A percentile compares a stretch with the other conserved stretches of the same genome.
phyloP scores from a whole-genome alignment of 2,329 filamentous ascomycete species.

The Ascochyta koolunga region DNA sequence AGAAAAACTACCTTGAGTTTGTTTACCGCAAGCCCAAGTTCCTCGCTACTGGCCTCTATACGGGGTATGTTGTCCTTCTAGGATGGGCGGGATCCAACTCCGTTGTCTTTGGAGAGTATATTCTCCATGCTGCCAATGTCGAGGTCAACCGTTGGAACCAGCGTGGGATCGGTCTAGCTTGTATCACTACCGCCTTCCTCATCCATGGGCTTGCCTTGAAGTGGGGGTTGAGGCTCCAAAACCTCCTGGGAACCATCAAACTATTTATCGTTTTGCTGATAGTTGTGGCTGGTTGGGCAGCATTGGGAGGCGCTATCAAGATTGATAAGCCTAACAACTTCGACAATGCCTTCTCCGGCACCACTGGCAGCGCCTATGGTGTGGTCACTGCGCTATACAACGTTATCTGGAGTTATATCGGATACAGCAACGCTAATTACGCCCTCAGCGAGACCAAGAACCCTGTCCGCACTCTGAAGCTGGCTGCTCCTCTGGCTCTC shows the following conservation, averaged over 20 bases:
- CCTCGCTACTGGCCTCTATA: slow-evolving; percentile 65
- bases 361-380: slow-evolving; percentile 69
- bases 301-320: slow-evolving; percentile 65
- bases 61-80: slow-evolving; percentile 66
- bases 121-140: slow-evolving; percentile 67
- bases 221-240: slow-evolving; percentile 72
- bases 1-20: slow-evolving; percentile 72
- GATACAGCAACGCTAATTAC: slow-evolving; percentile 73
- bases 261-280: slow-evolving; percentile 70
- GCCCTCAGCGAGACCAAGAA: slow-evolving; percentile 69
- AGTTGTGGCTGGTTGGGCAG: slow-evolving; percentile 66
- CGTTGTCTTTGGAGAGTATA: slow-evolving; percentile 73
- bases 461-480: slow-evolving; percentile 68
- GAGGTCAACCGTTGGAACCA: slow-evolving; percentile 71
- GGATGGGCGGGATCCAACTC: slow-evolving; percentile 70
- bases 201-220: slow-evolving; percentile 69
- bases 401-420: slow-evolving; percentile 73
- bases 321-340: slow-evolving; percentile 67
- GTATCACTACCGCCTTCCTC: slow-evolving; percentile 68
- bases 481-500: slow-evolving; percentile 68
- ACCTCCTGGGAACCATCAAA: slow-evolving; percentile 69
- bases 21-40: slow-evolving; percentile 67
- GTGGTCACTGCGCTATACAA: slow-evolving; percentile 74
- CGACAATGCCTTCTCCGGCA: slow-evolving; percentile 67
- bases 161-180: slow-evolving; percentile 69